Evolutionary conservation across 2,329 filamentous ascomycete genomes (phyloP).

Genomic region (Rachicladosporium sp.): DNA sequence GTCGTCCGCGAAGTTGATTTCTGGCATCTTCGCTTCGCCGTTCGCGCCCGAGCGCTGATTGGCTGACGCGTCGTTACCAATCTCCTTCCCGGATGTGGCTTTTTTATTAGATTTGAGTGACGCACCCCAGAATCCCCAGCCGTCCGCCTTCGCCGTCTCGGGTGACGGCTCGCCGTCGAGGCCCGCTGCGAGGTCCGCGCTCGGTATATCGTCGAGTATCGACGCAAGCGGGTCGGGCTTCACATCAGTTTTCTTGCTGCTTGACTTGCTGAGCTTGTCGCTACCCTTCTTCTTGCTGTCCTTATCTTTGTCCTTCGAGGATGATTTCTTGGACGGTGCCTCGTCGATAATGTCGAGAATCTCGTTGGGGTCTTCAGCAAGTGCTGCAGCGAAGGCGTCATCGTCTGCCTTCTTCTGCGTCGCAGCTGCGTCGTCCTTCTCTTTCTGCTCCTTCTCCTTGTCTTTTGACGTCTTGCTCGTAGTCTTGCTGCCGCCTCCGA

Average conservation of each 20-base stretch:
- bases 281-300: slow-evolving; percentile 15
- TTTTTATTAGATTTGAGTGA: slow-evolving; percentile 33
- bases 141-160: slow-evolving; percentile 19
- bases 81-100: slow-evolving; percentile 28
- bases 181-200: too few species aligned
- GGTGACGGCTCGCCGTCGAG: neutral
- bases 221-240: slow-evolving; percentile 12
- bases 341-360: slow-evolving; percentile 21
- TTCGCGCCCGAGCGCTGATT: slow-evolving; percentile 29
- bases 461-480: slow-evolving; percentile 16
- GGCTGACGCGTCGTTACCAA: slow-evolving; percentile 29
- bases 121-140: slow-evolving; percentile 33
- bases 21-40: slow-evolving; percentile 30
- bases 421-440: neutral
- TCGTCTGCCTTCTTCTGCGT: slow-evolving; percentile 23
- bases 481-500: slow-evolving; percentile 20
- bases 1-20: slow-evolving; percentile 30
- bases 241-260: slow-evolving; percentile 18
- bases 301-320: slow-evolving; percentile 13
- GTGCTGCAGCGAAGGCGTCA: slow-evolving; percentile 23
- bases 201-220: too few species aligned
- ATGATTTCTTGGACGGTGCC: slow-evolving; percentile 14
- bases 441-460: slow-evolving; percentile 26
- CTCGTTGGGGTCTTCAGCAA: slow-evolving; percentile 24
- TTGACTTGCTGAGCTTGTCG: slow-evolving; percentile 13